Evolutionary conservation across 768 basidiomycete genomes (phyloP), one percentile per base, ranked within the genome.

Genomic region (Saitozyma podzolica): DNA sequence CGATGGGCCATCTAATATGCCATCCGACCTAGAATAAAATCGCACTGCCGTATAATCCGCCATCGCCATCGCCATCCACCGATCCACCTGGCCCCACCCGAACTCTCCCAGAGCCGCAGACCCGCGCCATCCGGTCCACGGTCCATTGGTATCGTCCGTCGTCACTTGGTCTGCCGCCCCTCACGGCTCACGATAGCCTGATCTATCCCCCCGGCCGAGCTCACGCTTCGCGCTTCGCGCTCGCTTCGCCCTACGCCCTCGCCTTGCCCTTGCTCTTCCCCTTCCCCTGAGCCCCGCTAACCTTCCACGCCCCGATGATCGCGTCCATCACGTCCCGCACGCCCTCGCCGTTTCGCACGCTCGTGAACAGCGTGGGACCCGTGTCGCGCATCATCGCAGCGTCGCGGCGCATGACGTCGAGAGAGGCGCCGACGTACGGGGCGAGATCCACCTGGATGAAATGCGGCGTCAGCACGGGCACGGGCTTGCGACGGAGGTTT

Each of bases 381-480:
- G 88, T 86, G 42, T 94, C 95, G 37, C 95, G 86, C 94, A 99
- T 97, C 64, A 89, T 80, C 75, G 87, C 93, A 1, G 95, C 86
- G 76, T 98, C 95, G 19, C 93, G 85, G 58, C 86, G 87, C 95
- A 99, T 99, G 17, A 99, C 91, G 51, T 89, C 88, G 29, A 98
- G 84, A 0, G 93, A 96, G 0, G 95, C 95, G 39, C 88, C 88
- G 59, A 99, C 95, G 77, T 94, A 84, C 14, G 89, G 87, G 8
- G 95, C 95, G 41, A 99, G 85, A 80, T 99, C 95, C 62, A 86
- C 93, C 95, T 98, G 74, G 29, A 29, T 29, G 29, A 29, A 29
- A 29, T 39, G 50, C n/a, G n/a, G 13, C 40, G 54, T 56, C 47
- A 56, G 56, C 59, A 39, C 29, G 29, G 29, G 29, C 29, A 29